Percentiles rank a stretch among this genome's conserved stretches.
These are phyloP conservation scores for Psidium friedrichsthalianum DNA, from an alignment of 345 rosid genomes.

Conservation along the genomic window DNA sequence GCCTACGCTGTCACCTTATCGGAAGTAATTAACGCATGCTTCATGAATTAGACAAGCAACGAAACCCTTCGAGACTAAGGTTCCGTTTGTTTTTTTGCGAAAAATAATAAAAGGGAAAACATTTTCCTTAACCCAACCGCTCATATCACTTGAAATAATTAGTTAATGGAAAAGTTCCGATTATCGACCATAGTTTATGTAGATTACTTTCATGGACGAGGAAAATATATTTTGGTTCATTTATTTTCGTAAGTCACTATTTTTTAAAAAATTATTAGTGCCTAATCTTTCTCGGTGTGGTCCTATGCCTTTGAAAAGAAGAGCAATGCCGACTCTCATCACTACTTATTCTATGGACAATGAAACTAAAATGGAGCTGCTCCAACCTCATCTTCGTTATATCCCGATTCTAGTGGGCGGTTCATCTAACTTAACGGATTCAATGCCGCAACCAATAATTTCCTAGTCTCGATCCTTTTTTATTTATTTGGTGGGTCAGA, in stretches of 20 bases:
- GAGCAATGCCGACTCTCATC: background rate
- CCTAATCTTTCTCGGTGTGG: background rate
- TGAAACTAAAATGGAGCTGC: background rate
- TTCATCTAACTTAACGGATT: background rate
- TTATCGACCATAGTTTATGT: too few relatives aligned
- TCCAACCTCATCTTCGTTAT: background rate
- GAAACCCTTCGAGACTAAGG: background rate
- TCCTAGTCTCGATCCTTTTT: background rate
- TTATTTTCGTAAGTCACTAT: too few relatives aligned
- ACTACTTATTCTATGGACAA: background rate
- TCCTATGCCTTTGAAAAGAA: background rate
- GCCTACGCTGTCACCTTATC: background rate
- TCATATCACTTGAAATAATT: too few relatives aligned
- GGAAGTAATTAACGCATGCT: rapidly evolving
- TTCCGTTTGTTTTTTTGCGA: too few relatives aligned
- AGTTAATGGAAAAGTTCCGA: too few relatives aligned
- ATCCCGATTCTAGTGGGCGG: background rate
- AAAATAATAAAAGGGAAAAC: too few relatives aligned
- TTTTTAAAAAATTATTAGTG: too few relatives aligned
- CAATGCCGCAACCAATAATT: background rate
- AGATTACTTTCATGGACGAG: too few relatives aligned
- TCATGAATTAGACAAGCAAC: background rate
- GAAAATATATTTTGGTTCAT: too few relatives aligned
- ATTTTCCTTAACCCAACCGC: too few relatives aligned
- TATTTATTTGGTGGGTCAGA: background rate